These are phyloP conservation scores for Talaromyces sp. DNA, from an alignment of 2,329 filamentous ascomycete genomes.

Conservation along the genomic window DNA sequence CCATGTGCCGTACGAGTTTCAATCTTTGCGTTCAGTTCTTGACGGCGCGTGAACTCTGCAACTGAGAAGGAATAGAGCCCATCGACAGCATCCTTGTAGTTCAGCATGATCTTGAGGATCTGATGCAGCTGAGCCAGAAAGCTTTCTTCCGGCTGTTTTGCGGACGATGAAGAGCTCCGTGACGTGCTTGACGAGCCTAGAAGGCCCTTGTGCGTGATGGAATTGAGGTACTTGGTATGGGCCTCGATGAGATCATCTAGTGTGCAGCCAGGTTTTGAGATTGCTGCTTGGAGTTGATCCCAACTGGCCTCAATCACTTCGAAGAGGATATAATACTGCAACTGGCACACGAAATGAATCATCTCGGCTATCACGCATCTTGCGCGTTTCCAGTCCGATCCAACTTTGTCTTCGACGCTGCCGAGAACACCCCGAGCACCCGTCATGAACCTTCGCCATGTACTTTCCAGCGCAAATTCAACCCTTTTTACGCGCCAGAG, in stretches of 20 bases:
- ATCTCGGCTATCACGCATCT: slow-evolving; percentile 89
- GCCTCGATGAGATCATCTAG: slow-evolving; percentile 92
- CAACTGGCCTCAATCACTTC: slow-evolving; percentile 97
- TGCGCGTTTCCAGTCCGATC: slow-evolving; percentile 81
- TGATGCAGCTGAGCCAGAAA: slow-evolving; percentile 91
- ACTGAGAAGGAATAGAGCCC: slow-evolving; percentile 92
- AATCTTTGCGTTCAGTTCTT: slow-evolving; percentile 72
- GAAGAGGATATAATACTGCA: slow-evolving; percentile 98
- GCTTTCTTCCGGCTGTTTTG: slow-evolving; percentile 59
- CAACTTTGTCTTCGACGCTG: slow-evolving; percentile 65
- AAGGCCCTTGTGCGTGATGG: slow-evolving; percentile 93
- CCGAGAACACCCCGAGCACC: slow-evolving; percentile 86
- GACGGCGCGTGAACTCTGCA: slow-evolving; percentile 85
- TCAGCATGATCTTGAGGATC: slow-evolving; percentile 87
- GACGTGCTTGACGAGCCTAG: slow-evolving; percentile 55
- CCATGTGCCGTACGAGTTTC: slow-evolving; percentile 62
- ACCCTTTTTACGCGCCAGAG: slow-evolving; percentile 97
- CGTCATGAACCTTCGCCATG: slow-evolving; percentile 94
- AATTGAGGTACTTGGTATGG: slow-evolving; percentile 82
- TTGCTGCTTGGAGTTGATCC: slow-evolving; percentile 78
- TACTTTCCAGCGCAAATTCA: slow-evolving; percentile 84
- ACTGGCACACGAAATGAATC: slow-evolving; percentile 95
- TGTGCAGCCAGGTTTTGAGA: slow-evolving; percentile 79
- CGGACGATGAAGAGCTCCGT: slow-evolving; percentile 40
- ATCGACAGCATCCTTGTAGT: slow-evolving; percentile 88